phyloP scores from a whole-genome alignment of 2,329 filamentous ascomycete genomes.

The Dactylellina cionopaga region DNA sequence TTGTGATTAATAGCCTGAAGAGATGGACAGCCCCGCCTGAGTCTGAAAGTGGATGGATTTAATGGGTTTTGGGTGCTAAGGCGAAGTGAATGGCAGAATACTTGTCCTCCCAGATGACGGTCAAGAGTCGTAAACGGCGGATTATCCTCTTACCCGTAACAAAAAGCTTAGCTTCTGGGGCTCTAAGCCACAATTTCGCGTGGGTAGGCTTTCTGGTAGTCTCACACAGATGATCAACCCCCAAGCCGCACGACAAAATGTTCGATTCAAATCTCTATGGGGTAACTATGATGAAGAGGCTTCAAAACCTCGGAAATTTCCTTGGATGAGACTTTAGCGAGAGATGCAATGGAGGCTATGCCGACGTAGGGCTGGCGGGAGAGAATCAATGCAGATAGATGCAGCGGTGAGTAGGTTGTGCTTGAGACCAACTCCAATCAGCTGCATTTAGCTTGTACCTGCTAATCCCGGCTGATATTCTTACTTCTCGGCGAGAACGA shows the following conservation, averaged over 20 bases:
- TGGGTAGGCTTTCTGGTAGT: constrained; percentile 28
- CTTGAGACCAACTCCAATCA: constrained; percentile 20
- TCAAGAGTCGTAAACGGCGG: background rate
- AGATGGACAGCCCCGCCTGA: background rate
- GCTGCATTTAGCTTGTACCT: background rate
- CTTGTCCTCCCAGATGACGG: too few relatives aligned
- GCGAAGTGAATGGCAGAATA: constrained; percentile 37
- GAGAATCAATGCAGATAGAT: constrained; percentile 2
- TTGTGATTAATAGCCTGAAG: background rate
- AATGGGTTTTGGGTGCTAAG: constrained; percentile 23
- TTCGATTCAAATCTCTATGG: background rate
- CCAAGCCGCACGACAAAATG: background rate
- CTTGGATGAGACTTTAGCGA: constrained; percentile 26
- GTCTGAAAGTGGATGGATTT: background rate
- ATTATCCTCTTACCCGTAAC: constrained; percentile 9
- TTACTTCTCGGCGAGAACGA: constrained; percentile 20
- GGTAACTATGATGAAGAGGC: background rate
- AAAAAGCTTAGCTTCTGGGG: constrained; percentile 31
- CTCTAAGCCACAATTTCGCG: constrained; percentile 35
- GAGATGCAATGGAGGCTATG: constrained; percentile 31
- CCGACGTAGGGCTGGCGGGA: constrained; percentile 40
- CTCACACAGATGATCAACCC: constrained; percentile 9
- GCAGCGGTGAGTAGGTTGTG: constrained; percentile 13
- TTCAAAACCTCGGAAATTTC: constrained; percentile 25
- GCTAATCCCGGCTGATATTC: background rate